These are phyloP conservation scores for Irpex rosettiformis DNA, from an alignment of 1,284 basidiomycete species.

Conservation along the genomic window DNA sequence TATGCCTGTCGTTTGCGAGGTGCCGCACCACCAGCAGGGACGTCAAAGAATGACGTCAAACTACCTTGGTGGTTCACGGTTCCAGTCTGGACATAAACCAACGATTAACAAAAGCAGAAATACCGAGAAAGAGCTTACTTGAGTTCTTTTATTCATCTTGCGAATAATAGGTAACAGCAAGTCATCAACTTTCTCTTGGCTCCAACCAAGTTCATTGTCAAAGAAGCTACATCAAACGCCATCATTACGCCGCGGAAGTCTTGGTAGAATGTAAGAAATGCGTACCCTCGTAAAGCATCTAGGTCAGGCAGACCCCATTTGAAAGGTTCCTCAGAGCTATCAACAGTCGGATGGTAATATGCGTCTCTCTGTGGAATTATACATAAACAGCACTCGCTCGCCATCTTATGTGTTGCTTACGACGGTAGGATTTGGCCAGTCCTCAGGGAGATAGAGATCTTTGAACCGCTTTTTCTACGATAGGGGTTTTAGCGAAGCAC, in stretches of 20 bases:
- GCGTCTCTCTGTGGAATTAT: constrained; percentile 68
- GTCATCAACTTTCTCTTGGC: constrained; percentile 85
- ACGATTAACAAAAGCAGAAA: not conserved
- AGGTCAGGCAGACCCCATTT: constrained; percentile 97
- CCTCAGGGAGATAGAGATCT: constrained; percentile 74
- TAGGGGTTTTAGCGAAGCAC: not conserved
- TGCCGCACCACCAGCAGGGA: constrained; percentile 64
- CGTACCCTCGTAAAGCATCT: constrained; percentile 81
- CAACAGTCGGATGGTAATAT: constrained; percentile 89
- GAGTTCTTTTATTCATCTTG: constrained; percentile 77
- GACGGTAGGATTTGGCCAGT: constrained; percentile 92
- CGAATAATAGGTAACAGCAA: constrained; percentile 92
- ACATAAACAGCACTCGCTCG: not conserved
- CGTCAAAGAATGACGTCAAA: constrained; percentile 57
- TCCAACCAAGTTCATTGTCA: constrained; percentile 85
- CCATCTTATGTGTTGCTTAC: constrained; percentile 39
- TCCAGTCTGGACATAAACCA: constrained; percentile 7
- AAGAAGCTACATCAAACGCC: constrained; percentile 70
- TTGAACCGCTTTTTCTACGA: constrained; percentile 87
- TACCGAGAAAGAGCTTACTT: constrained; percentile 39
- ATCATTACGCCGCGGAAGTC: not conserved
- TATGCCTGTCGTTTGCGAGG: constrained; percentile 80
- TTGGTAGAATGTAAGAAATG: constrained; percentile 10
- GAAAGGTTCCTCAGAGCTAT: constrained; percentile 91
- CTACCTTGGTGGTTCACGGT: constrained; percentile 56